Evolutionary conservation across 202 grass and related monocot genomes (phyloP).

Genomic region (Schoenoplectus tabernaemontani): DNA sequence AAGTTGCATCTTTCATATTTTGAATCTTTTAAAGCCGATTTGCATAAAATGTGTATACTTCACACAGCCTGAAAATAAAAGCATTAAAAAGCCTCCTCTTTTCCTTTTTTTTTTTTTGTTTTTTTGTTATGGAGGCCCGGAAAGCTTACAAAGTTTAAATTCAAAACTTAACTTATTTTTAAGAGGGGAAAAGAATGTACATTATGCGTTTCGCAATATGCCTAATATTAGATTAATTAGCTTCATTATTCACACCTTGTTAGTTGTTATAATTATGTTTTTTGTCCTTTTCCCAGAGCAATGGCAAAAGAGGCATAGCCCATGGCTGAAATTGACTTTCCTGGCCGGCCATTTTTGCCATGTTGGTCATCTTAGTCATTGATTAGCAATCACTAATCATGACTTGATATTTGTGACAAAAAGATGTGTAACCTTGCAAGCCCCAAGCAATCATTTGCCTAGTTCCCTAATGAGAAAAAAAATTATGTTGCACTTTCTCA

Average conservation of each 20-base stretch:
- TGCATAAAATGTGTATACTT: too few species aligned
- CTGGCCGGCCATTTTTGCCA: background rate
- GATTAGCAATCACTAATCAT: conserved; percentile 8
- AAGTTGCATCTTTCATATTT: too few species aligned
- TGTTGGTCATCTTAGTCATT: background rate
- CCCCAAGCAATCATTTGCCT: background rate
- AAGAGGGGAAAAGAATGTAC: too few species aligned
- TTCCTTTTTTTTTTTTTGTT: too few species aligned
- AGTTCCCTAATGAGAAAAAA: too few species aligned
- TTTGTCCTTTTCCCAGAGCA: background rate
- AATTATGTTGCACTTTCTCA: too few species aligned
- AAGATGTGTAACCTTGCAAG: too few species aligned
- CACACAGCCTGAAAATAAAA: too few species aligned
- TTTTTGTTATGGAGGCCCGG: background rate
- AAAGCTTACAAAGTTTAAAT: background rate
- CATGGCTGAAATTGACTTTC: background rate
- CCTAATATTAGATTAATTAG: too few species aligned
- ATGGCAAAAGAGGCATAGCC: background rate
- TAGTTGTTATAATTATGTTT: background rate
- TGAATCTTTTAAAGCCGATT: too few species aligned
- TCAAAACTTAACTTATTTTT: background rate
- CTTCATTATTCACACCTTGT: background rate
- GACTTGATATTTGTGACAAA: background rate
- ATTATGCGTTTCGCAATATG: too few species aligned
- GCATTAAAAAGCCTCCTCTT: background rate